These are phyloP conservation scores for Mycena rebaudengoi DNA, from an alignment of 768 basidiomycete genomes.

Conservation along the genomic window DNA sequence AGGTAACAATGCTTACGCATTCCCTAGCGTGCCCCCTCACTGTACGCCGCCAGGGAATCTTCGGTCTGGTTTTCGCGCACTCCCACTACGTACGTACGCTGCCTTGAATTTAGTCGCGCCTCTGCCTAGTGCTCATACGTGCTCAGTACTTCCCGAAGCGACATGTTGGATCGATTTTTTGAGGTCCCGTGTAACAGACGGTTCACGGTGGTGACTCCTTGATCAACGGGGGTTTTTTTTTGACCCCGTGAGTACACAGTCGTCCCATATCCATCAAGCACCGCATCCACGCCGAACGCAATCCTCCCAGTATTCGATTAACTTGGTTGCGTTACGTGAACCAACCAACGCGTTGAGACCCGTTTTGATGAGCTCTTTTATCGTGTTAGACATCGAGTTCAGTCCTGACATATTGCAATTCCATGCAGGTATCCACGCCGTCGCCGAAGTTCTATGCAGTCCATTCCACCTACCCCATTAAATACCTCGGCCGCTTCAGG, in stretches of 20 bases:
- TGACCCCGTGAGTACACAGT: not conserved
- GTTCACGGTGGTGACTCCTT: not conserved
- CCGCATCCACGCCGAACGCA: not conserved
- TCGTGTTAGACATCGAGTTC: not conserved
- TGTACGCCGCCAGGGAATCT: not conserved
- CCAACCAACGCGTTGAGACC: not conserved
- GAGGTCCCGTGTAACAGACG: not conserved
- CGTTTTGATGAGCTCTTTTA: not conserved
- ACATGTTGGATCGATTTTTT: not conserved
- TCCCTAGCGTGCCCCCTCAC: not conserved
- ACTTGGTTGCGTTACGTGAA: not conserved
- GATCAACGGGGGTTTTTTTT: not conserved
- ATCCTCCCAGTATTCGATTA: not conserved
- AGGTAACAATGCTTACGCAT: not conserved
- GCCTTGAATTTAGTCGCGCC: not conserved
- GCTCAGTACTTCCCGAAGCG: not conserved
- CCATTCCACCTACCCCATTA: not conserved
- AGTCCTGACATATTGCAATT: not conserved
- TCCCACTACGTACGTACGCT: not conserved
- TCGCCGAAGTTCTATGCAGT: not conserved
- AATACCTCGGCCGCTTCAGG: not conserved
- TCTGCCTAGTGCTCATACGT: not conserved
- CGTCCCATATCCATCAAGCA: not conserved
- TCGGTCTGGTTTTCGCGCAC: too few relatives aligned
- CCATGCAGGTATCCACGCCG: not conserved